Conservation (phyloP, 306 rosid genomes). For the Cucurbita maxima region DNA sequence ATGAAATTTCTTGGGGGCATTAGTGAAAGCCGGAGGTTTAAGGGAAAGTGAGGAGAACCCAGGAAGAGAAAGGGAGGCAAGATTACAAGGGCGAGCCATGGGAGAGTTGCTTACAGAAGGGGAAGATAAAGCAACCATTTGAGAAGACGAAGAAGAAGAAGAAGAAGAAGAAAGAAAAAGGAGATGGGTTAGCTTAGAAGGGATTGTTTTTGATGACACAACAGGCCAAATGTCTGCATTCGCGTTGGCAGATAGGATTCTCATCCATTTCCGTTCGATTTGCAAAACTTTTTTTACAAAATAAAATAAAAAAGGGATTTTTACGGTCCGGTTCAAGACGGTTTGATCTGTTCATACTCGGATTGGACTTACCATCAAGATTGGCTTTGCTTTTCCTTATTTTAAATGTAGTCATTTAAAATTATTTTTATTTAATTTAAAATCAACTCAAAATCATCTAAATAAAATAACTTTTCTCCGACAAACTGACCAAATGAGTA, state of each 20-base stretch:
- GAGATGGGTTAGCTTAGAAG: constrained; percentile 13
- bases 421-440: too few species aligned
- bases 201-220: constrained; percentile 5
- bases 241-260: constrained; percentile 10
- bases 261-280: neutral
- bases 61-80: constrained; percentile 22
- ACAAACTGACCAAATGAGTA: too few species aligned
- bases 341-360: neutral
- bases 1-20: constrained; percentile 12
- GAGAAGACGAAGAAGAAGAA: neutral
- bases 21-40: constrained; percentile 20
- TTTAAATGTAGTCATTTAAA: too few species aligned
- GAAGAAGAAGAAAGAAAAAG: neutral
- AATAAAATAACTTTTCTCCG: too few species aligned
- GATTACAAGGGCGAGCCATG: constrained; percentile 8
- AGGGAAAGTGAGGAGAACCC: constrained; percentile 28
- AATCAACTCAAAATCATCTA: too few species aligned
- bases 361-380: neutral
- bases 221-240: neutral
- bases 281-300: neutral
- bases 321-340: neutral
- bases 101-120: constrained; percentile 11
- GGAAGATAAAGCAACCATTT: constrained; percentile 31
- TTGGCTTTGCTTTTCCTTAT: neutral
- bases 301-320: neutral